Percentiles rank a stretch among this genome's conserved stretches.
These are phyloP conservation scores for Arxiozyma heterogenica DNA, from an alignment of 1,139 yeast genomes.

Conservation along the genomic window DNA sequence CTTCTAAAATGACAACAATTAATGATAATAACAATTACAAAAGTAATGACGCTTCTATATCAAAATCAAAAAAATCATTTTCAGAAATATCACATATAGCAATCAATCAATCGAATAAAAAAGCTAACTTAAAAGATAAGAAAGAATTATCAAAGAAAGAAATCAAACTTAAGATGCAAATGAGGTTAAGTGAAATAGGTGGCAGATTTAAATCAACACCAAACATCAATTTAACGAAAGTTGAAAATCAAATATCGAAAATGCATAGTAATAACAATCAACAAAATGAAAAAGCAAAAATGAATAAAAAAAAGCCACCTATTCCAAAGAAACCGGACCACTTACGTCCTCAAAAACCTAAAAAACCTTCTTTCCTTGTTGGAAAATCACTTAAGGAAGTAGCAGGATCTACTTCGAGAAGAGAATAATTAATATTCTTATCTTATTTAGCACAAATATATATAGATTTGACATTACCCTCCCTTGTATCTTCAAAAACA, in stretches of 20 bases:
- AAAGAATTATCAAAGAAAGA: conserved; percentile 6
- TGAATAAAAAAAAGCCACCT: conserved; percentile 6
- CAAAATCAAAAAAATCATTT: conserved; percentile 2
- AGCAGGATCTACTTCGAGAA: conserved; percentile 3
- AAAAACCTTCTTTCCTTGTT: conserved; percentile 23
- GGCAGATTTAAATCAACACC: background rate
- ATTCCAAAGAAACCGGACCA: conserved; percentile 22
- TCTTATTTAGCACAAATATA: background rate
- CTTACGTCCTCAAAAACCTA: conserved; percentile 21
- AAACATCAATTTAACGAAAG: background rate
- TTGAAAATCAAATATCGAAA: background rate
- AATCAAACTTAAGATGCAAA: conserved; percentile 5
- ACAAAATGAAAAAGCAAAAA: background rate
- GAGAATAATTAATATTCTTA: background rate
- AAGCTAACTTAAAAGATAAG: background rate
- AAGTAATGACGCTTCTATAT: conserved; percentile 4
- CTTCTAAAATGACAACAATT: conserved; percentile 2
- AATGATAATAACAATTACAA: conserved; percentile 3
- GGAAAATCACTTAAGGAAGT: conserved; percentile 10
- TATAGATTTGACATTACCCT: background rate
- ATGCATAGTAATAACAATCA: background rate
- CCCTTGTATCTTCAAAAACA: background rate
- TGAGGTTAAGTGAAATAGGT: conserved; percentile 2
- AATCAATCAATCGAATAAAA: background rate
- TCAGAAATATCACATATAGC: background rate